Conservation (phyloP, 2,329 filamentous ascomycete species). For the Cladosporium velox region DNA sequence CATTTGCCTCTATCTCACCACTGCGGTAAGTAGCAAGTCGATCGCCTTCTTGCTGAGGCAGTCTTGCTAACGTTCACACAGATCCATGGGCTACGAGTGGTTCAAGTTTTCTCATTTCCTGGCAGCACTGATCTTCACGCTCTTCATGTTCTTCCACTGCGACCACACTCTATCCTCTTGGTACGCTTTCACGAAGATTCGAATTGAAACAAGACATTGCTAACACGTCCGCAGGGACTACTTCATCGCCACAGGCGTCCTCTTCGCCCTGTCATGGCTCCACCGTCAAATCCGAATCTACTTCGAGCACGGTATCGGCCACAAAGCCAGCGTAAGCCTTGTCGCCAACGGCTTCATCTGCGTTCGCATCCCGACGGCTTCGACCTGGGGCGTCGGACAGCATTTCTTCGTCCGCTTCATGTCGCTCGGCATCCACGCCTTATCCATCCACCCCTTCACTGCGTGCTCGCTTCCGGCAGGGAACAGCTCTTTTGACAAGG, state of each 20-base stretch:
- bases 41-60: not conserved
- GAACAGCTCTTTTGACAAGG: conserved; percentile 21
- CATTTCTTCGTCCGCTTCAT: conserved; percentile 59
- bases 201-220: conserved; percentile 37
- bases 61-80: conserved; percentile 28
- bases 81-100: conserved; percentile 60
- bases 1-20: conserved; percentile 54
- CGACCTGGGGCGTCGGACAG: conserved; percentile 55
- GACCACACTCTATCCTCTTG: conserved; percentile 57
- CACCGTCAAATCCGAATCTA: conserved; percentile 51
- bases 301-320: conserved; percentile 53
- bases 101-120: conserved; percentile 61
- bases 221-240: conserved; percentile 46
- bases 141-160: conserved; percentile 65
- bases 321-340: conserved; percentile 44
- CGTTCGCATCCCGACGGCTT: conserved; percentile 47
- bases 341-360: conserved; percentile 47
- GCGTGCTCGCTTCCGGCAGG: conserved; percentile 51
- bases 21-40: conserved; percentile 47
- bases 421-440: conserved; percentile 44
- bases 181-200: conserved; percentile 27
- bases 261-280: conserved; percentile 54
- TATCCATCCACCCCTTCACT: conserved; percentile 58
- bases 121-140: conserved; percentile 55
- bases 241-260: conserved; percentile 57